A percentile compares a stretch with the other conserved stretches of the same genome.
phyloP scores from a whole-genome alignment of 2,329 filamentous ascomycete genomes.

The Trichophyton equinum region DNA sequence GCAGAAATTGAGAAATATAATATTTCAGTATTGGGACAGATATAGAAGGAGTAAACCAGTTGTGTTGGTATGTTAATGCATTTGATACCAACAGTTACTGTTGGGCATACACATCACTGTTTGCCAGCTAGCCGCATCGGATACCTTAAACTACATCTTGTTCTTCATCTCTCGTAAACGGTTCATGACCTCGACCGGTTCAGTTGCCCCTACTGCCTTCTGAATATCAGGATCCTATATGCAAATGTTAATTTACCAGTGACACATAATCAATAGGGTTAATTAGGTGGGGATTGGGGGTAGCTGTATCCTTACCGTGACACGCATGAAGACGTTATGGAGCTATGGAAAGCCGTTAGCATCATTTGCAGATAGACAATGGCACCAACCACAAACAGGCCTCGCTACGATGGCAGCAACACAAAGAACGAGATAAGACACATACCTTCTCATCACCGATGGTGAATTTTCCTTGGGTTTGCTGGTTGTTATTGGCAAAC shows the following conservation, averaged over 20 bases:
- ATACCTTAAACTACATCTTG: conserved; percentile 9
- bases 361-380: background rate
- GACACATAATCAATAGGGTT: background rate
- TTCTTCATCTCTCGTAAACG: conserved; percentile 80
- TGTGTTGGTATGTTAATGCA: background rate
- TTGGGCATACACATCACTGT: background rate
- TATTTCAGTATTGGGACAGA: background rate
- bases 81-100: background rate
- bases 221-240: conserved; percentile 67
- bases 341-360: conserved; percentile 39
- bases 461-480: conserved; percentile 92
- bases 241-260: background rate
- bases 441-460: conserved; percentile 90
- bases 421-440: background rate
- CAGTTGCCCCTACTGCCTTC: conserved; percentile 66
- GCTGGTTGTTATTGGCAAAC: conserved; percentile 65
- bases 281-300: background rate
- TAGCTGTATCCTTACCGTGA: conserved; percentile 46
- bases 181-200: conserved; percentile 73
- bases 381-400: background rate
- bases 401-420: background rate
- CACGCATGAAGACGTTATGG: conserved; percentile 94
- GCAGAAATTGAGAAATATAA: background rate
- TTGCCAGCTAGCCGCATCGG: background rate
- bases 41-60: background rate